phyloP scores from a whole-genome alignment of 2,329 filamentous ascomycete species.

The Fusarium avenaceum region DNA sequence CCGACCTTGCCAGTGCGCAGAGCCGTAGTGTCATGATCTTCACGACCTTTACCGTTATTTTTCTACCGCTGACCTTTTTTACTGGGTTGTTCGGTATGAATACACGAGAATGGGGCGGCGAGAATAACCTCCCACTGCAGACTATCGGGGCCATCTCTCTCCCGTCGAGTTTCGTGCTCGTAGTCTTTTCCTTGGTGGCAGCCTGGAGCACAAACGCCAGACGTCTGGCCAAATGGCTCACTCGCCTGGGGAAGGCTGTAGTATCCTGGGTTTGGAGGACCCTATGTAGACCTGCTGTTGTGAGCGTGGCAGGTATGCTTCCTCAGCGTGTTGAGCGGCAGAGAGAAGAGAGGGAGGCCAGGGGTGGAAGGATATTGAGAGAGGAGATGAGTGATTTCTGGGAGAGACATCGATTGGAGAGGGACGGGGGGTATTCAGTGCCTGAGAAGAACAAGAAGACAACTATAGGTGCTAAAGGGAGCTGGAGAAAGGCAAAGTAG shows the following conservation, averaged over 20 bases:
- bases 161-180: constrained; percentile 63
- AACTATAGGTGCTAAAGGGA: constrained; percentile 12
- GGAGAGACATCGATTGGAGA: constrained; percentile 57
- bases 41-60: constrained; percentile 73
- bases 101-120: constrained; percentile 70
- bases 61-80: constrained; percentile 74
- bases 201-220: constrained; percentile 67
- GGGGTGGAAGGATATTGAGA: constrained; percentile 30
- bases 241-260: constrained; percentile 18
- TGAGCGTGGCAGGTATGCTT: constrained; percentile 27
- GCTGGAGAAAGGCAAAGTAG: constrained; percentile 32
- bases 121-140: constrained; percentile 58
- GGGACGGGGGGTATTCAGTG: constrained; percentile 57
- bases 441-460: constrained; percentile 55
- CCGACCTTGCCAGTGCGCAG: constrained; percentile 72
- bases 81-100: constrained; percentile 76
- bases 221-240: constrained; percentile 48
- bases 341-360: constrained; percentile 41
- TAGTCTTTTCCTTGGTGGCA: constrained; percentile 64
- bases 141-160: constrained; percentile 64
- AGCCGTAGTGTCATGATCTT: constrained; percentile 76
- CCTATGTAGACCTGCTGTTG: constrained; percentile 43
- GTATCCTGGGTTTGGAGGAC: constrained; percentile 43
- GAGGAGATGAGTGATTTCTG: constrained; percentile 59
- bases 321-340: constrained; percentile 33